Base-by-base conservation (phyloP, 2,329 filamentous ascomycete genomes). In the Curvularia spicifera region DNA sequence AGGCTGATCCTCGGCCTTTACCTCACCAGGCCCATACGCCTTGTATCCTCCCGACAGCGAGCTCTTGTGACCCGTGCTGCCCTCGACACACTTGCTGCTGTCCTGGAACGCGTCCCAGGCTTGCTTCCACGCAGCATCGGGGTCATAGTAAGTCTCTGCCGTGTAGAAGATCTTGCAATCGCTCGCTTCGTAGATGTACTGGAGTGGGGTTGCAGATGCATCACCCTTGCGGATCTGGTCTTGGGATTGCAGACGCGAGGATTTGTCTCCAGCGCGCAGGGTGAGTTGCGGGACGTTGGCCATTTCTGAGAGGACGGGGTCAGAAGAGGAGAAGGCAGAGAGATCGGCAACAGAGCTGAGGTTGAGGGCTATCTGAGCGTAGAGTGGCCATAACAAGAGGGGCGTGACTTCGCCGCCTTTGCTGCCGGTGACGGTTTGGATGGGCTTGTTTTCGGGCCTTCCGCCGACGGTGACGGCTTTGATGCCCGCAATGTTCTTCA, bases 101-200 rank as follows among this genome's bases (percentile, higher is more conserved):
- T 69, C 57, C 37, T 54, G 50, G 35, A 64, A 66, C 0, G 67
- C 70, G 46, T 70, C 64, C 64, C 64, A 70, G 0, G 61, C 72
- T 40, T 75, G 74, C 31, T 76, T 77, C 86, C 86, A 89, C 18
- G 83, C 73, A 5, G 74, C 77, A 4, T 77, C 77, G 1, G 82
- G 78, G 56, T 85, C 77, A 4, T 76, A 71, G 35, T 83, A 70
- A 67, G 84, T 87, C 3, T 79, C 73, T n/a, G 78, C 65, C 0
- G 86, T 89, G 60, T 84, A 88, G 64, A 83, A 89, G 29, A 88
- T 69, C 13, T 83, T 81, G 67, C 86, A 89, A 63, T 88, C 84
- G 0, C 87, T 83, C 1, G 85, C 81, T 60, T 87, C 82, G 59
- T 85, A 84, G 5, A 83, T 78, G 67, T 87, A 89, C 59, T 89